Evolutionary conservation across 2,329 filamentous ascomycete genomes (phyloP).

Genomic region (Penicillium oxalicum): DNA sequence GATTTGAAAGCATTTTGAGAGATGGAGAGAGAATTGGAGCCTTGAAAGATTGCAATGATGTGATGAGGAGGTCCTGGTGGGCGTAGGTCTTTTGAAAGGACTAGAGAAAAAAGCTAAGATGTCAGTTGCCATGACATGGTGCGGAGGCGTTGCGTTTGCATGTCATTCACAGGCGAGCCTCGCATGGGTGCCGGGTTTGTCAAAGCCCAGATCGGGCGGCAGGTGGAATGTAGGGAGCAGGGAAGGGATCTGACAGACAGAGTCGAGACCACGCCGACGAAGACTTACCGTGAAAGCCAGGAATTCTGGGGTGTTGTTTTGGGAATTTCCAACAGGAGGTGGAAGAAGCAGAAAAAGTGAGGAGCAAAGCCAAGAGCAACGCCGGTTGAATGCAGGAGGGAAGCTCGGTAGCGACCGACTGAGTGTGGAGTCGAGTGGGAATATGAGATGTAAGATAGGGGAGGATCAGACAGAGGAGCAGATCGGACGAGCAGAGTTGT

Average conservation of each 20-base stretch:
- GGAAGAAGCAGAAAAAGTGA: too few relatives aligned
- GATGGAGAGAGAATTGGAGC: background rate
- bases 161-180: background rate
- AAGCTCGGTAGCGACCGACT: conserved; percentile 4
- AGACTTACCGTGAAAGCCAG: conserved; percentile 6
- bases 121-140: background rate
- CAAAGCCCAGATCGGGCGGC: conserved; percentile 1
- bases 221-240: conserved; percentile 16
- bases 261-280: conserved; percentile 3
- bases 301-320: conserved; percentile 5
- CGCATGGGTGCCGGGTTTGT: background rate
- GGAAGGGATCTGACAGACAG: background rate
- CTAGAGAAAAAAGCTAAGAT: background rate
- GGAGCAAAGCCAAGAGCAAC: too few relatives aligned
- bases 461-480: conserved; percentile 3
- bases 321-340: background rate
- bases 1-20: conserved; percentile 24
- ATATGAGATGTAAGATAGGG: background rate
- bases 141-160: background rate
- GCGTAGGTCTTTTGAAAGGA: background rate
- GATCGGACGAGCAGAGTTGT: too few relatives aligned
- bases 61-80: background rate
- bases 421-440: background rate
- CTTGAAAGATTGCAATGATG: background rate
- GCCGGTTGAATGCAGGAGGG: background rate